Conservation (phyloP, 73 alveolate species). For the Paramecium biaurelia region DNA sequence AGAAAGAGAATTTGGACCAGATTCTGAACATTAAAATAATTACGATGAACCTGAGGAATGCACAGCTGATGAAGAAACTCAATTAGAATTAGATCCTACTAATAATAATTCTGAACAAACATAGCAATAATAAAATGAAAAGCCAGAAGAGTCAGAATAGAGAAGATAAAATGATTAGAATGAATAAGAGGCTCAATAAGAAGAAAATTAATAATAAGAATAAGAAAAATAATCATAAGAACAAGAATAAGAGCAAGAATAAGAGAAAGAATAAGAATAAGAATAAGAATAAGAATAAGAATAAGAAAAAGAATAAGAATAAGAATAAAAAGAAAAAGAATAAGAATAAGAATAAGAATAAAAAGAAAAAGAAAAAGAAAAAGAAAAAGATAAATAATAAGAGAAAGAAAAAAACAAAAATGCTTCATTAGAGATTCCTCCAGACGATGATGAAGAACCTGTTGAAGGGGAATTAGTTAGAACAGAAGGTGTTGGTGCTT, state of each 20-base stretch:
- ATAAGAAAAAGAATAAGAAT: not conserved
- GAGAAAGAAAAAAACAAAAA: not conserved
- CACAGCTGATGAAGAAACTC: not conserved
- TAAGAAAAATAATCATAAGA: not conserved
- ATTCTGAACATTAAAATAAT: not conserved
- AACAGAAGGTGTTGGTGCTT: not conserved
- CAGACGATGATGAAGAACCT: conserved; percentile 16
- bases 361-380: not conserved
- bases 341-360: not conserved
- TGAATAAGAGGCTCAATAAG: not conserved
- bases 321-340: not conserved
- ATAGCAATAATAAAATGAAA: too few species aligned
- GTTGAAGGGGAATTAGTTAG: not conserved
- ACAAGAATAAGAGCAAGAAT: not conserved
- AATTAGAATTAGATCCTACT: not conserved
- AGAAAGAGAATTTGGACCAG: conserved; percentile 32
- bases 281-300: not conserved
- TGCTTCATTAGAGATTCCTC: not conserved
- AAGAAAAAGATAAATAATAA: not conserved
- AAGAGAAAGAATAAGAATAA: not conserved
- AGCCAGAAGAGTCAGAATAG: not conserved
- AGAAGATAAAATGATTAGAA: not conserved
- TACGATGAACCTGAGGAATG: conserved; percentile 27
- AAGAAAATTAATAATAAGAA: too few species aligned
- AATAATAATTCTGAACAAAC: not conserved